phyloP scores from a whole-genome alignment of 2,329 filamentous ascomycete genomes.

The Fusarium nematophilum region DNA sequence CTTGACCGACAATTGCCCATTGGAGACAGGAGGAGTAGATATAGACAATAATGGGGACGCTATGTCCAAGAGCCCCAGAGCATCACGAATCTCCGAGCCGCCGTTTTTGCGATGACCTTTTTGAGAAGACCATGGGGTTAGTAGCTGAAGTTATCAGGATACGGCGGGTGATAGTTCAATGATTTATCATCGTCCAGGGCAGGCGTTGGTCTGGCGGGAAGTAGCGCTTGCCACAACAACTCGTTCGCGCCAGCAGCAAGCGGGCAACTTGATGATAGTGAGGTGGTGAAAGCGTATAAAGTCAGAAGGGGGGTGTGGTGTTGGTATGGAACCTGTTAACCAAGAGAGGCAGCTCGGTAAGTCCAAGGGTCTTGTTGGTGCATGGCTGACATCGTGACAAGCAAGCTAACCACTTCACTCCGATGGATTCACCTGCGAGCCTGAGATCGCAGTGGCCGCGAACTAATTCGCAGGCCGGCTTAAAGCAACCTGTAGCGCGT shows the following conservation, averaged over 20 bases:
- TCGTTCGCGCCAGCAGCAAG: no score
- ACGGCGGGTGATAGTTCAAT: not conserved
- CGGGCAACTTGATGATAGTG: not conserved
- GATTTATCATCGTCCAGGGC: not conserved
- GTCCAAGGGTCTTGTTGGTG: conserved; percentile 33
- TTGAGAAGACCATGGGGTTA: conserved; percentile 3
- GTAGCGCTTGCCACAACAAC: not conserved
- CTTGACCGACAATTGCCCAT: conserved; percentile 34
- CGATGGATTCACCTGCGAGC: conserved; percentile 38
- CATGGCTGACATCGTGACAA: conserved; percentile 38
- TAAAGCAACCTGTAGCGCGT: no score
- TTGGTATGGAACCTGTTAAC: conserved; percentile 21
- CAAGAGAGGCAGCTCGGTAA: conserved; percentile 39
- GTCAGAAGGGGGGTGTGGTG: not conserved
- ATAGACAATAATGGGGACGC: conserved; percentile 12
- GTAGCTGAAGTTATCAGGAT: conserved; percentile 6
- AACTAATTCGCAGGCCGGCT: no score
- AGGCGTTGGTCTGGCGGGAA: not conserved
- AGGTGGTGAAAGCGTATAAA: conserved; percentile 9
- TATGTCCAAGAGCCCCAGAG: not conserved
- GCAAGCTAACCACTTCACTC: conserved; percentile 35
- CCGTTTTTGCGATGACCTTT: not conserved
- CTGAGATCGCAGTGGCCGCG: conserved; percentile 26
- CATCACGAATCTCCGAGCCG: not conserved
- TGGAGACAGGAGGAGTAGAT: conserved; percentile 3